Base-by-base conservation (phyloP, 2,329 filamentous ascomycete genomes). In the Botrytis fragariae region DNA sequence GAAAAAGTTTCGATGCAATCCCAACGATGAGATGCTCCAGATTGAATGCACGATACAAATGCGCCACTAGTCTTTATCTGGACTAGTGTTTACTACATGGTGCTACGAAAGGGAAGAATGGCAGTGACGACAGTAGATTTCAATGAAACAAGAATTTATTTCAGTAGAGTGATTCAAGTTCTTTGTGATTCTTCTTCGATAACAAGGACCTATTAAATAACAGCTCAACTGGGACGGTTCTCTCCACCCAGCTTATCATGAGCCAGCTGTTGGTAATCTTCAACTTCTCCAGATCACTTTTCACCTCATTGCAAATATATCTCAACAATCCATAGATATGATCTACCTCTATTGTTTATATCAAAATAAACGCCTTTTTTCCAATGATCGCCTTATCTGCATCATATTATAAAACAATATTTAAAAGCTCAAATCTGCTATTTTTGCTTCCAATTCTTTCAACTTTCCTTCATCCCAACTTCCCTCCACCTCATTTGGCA, bases 401-500 rank as follows among this genome's bases (percentile, higher is more conserved):
- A 37, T 39, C 12, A 61, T 7, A 45, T 4, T n/a, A 29, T n/a
- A n/a, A 25, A 25, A 37, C 1, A 29, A 51, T 16, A 5, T 4
- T 18, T 63, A 71, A 9, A 64, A 64, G 22, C 42, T 71, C 18
- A 71, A 39, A 71, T 39, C 69, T 16, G 25, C 44, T 44, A 51
- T 37, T 10, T 60, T 37, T 39, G 12, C 57, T 22, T 48, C 18
- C 57, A 70, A 62, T 39, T 48, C 29, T 29, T 70, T 37, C 5
- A 59, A n/a, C 12, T 44, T 57, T 14, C 29, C 61, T 37, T 44
- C 42, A n/a, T 72, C 61, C 45, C 29, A 48, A n/a, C 29, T 51
- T 16, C 20, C 45, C 18, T 42, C 45, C 20, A 25, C 48, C 25
- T 37, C 61, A 29, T 72, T 45, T 5, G 69, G 45, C 18, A 65